A percentile compares a stretch with the other conserved stretches of the same genome.
phyloP scores from a whole-genome alignment of 495 filamentous ascomycete species.

The Penicillium antarcticum region DNA sequence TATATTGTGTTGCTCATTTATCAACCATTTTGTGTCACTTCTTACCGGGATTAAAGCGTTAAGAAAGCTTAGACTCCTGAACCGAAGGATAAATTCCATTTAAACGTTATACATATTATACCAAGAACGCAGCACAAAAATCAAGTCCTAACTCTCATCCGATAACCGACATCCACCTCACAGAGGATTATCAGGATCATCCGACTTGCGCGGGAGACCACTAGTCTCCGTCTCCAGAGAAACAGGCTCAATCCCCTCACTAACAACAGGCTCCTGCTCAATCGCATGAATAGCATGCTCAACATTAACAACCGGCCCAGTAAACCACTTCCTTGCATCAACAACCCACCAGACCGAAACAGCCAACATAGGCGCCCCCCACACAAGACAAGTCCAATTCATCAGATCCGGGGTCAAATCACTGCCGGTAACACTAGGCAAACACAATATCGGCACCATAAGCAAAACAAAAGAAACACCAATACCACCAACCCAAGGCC shows the following conservation, averaged over 20 bases:
- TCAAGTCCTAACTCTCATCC: background rate
- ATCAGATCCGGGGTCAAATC: conserved; percentile 58
- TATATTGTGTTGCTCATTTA: background rate
- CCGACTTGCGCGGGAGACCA: conserved; percentile 63
- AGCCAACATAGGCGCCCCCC: conserved; percentile 63
- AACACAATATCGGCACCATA: conserved; percentile 73
- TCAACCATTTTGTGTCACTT: too few species aligned
- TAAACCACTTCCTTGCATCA: conserved; percentile 72
- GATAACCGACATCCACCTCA: background rate
- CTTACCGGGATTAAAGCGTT: too few species aligned
- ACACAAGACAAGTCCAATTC: conserved; percentile 79
- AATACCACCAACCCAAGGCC: conserved; percentile 56
- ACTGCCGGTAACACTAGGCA: conserved; percentile 57
- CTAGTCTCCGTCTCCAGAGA: background rate
- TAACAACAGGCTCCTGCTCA: conserved; percentile 15
- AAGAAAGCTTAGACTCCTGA: too few species aligned
- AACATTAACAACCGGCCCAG: conserved; percentile 62
- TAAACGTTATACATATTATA: too few species aligned
- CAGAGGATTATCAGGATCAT: conserved; percentile 35
- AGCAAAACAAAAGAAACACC: conserved; percentile 63
- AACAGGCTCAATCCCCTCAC: conserved; percentile 23
- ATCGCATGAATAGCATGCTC: conserved; percentile 38
- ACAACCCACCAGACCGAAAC: conserved; percentile 69
- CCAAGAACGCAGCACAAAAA: background rate
- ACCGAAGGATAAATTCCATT: too few species aligned